These are phyloP conservation scores for Gremmenia infestans DNA, from an alignment of 2,329 filamentous ascomycete genomes.

Conservation along the genomic window DNA sequence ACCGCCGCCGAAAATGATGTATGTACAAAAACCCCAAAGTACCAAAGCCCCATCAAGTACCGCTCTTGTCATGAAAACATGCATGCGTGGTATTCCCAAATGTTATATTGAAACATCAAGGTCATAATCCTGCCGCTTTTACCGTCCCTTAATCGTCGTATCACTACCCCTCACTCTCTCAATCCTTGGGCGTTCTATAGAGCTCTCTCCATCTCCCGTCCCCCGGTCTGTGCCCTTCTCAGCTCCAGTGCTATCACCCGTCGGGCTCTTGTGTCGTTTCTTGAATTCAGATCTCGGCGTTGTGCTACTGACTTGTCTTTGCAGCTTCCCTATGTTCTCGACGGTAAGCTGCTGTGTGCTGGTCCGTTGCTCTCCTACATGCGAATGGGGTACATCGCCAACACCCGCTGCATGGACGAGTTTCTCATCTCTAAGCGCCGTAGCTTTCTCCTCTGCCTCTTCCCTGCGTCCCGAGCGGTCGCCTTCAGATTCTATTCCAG, in stretches of 20 bases:
- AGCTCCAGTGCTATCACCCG: neutral
- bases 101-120: neutral
- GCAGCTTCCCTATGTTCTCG: slow-evolving; percentile 48
- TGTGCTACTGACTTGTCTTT: slow-evolving; percentile 28
- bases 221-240: neutral
- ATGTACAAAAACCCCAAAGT: neutral
- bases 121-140: neutral
- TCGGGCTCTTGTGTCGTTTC: slow-evolving; percentile 4
- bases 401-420: slow-evolving; percentile 35
- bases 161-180: slow-evolving; percentile 9
- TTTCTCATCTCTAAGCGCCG: slow-evolving; percentile 48
- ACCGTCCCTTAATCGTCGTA: slow-evolving; percentile 2
- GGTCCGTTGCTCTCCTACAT: neutral
- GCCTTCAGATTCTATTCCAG: slow-evolving; percentile 33
- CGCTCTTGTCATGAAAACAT: neutral
- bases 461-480: slow-evolving; percentile 42
- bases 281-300: neutral
- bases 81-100: neutral
- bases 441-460: slow-evolving; percentile 50
- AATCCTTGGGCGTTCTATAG: neutral
- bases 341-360: slow-evolving; percentile 45
- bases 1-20: too few relatives aligned
- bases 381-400: slow-evolving; percentile 27
- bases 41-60: neutral
- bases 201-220: neutral